Conservation (phyloP, 208 protist genomes). For the Kentomonas sorsogonicus region DNA sequence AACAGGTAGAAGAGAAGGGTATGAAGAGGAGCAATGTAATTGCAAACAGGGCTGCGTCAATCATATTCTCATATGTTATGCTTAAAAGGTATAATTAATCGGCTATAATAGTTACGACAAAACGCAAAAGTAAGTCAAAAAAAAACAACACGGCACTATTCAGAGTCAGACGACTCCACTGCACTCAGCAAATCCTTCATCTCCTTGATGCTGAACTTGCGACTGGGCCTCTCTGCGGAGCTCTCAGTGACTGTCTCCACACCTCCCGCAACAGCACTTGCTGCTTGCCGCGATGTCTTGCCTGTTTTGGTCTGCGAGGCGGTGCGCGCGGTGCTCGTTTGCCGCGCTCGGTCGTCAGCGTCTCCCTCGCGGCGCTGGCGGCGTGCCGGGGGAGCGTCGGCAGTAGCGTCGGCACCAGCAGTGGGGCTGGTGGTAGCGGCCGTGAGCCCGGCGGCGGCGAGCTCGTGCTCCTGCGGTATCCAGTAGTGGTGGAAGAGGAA, state of each 20-base stretch:
- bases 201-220: neutral
- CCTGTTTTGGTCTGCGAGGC: too few relatives aligned
- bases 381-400: too few relatives aligned
- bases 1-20: neutral
- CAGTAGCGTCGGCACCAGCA: too few relatives aligned
- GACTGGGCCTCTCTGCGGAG: neutral
- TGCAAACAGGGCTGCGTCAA: neutral
- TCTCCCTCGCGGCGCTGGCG: too few relatives aligned
- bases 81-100: neutral
- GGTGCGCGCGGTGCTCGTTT: too few relatives aligned
- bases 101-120: neutral
- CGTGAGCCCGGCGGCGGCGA: too few relatives aligned
- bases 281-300: too few relatives aligned
- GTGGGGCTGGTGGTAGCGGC: too few relatives aligned
- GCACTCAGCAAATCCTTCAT: neutral
- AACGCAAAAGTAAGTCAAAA: neutral
- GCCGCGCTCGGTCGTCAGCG: too few relatives aligned
- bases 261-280: too few relatives aligned
- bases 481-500: slow-evolving; percentile 76
- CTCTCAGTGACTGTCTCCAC: too few relatives aligned
- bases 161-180: too few relatives aligned
- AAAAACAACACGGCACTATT: slow-evolving; percentile 3
- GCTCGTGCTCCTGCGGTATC: slow-evolving; percentile 57
- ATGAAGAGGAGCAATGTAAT: neutral
- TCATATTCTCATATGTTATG: neutral